Conservation (phyloP, 2,329 filamentous ascomycete genomes). For the Ploettnerulaceae sp. region DNA sequence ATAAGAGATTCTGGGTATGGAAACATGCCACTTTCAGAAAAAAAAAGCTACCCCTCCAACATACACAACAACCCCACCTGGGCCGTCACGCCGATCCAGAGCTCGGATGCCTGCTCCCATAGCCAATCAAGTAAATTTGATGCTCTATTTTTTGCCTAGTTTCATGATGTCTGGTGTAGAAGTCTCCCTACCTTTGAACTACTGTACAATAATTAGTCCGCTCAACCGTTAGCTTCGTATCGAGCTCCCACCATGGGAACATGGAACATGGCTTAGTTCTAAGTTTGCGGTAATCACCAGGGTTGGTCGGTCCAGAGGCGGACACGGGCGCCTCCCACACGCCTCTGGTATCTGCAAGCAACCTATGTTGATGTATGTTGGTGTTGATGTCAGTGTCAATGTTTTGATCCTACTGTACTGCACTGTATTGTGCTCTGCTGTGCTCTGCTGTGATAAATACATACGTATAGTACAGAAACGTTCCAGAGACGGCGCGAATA, state of each 20-base stretch:
- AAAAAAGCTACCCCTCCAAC: constrained; percentile 12
- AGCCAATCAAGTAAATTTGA: background rate
- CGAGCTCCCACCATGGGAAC: constrained; percentile 1
- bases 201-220: constrained; percentile 12
- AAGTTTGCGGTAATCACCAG: background rate
- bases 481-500: background rate
- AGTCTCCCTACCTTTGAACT: constrained; percentile 5
- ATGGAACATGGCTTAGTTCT: background rate
- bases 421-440: background rate
- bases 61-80: constrained; percentile 13
- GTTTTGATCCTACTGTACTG: background rate
- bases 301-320: constrained; percentile 11
- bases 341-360: constrained; percentile 5
- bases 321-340: constrained; percentile 6
- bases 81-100: constrained; percentile 16
- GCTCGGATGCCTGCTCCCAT: constrained; percentile 4
- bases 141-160: constrained; percentile 9
- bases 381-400: background rate
- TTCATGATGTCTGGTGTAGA: background rate
- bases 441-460: background rate
- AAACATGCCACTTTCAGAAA: constrained; percentile 17
- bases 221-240: constrained; percentile 12
- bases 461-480: background rate
- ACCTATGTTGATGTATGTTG: background rate
- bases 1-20: constrained; percentile 11